Conservation (phyloP, 2,329 filamentous ascomycete species). For the Eutypa lata region DNA sequence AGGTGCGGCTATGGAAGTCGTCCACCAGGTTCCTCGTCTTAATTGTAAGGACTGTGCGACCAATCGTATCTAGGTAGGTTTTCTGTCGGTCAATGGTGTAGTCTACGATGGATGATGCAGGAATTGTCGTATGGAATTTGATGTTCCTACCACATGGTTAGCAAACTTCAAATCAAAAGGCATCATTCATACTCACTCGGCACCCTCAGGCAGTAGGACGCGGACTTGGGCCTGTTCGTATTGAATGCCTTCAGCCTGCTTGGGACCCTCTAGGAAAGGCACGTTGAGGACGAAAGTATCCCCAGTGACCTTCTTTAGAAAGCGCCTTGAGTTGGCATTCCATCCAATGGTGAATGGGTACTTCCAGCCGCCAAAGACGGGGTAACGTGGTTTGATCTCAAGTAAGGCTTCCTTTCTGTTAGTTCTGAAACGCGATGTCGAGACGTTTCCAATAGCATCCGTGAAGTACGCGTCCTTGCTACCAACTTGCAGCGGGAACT, state of each 20-base stretch:
- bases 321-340: constrained; percentile 80
- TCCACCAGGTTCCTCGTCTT: constrained; percentile 86
- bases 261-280: constrained; percentile 90
- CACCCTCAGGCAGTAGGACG: constrained; percentile 86
- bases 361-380: constrained; percentile 97
- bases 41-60: constrained; percentile 77
- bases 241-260: constrained; percentile 77
- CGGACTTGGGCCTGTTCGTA: constrained; percentile 79
- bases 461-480: constrained; percentile 89
- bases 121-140: constrained; percentile 71
- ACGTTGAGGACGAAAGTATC: constrained; percentile 84
- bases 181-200: constrained; percentile 57
- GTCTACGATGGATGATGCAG: constrained; percentile 57
- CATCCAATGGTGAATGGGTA: constrained; percentile 96
- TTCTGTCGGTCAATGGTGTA: constrained; percentile 63
- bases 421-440: constrained; percentile 82
- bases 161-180: constrained; percentile 21
- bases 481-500: constrained; percentile 74
- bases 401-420: constrained; percentile 76
- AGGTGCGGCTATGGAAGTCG: constrained; percentile 77
- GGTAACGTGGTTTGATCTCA: constrained; percentile 90
- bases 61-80: constrained; percentile 91
- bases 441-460: constrained; percentile 95
- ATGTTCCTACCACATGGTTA: constrained; percentile 69
- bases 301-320: constrained; percentile 63